A percentile compares a stretch with the other conserved stretches of the same genome.
These are phyloP conservation scores for Penicillium sp. DNA, from an alignment of 2,329 filamentous ascomycete species.

Conservation along the genomic window DNA sequence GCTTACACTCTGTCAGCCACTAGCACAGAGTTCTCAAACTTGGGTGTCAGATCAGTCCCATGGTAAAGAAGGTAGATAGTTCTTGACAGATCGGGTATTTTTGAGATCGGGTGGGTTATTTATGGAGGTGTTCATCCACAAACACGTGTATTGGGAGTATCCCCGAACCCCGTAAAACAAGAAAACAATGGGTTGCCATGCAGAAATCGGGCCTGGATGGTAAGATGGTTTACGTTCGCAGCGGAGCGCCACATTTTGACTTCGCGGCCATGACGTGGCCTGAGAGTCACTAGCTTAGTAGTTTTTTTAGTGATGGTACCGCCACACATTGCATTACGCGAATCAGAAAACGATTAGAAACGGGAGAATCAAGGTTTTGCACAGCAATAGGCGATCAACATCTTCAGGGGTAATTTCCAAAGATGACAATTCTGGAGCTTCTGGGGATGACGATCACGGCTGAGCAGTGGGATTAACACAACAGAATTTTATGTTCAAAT, in stretches of 20 bases:
- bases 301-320: conserved; percentile 5
- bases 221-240: conserved; percentile 1
- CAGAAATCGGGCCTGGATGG: neutral
- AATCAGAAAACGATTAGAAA: neutral
- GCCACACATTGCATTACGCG: neutral
- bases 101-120: neutral
- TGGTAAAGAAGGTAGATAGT: neutral
- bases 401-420: neutral
- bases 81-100: neutral
- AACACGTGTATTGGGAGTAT: neutral
- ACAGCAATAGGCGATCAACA: neutral
- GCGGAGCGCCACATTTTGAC: conserved; percentile 12
- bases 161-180: neutral
- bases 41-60: neutral
- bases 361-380: neutral
- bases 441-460: neutral
- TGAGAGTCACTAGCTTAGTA: conserved; percentile 9
- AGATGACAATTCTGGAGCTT: neutral
- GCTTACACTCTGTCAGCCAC: conserved; percentile 2
- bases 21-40: conserved; percentile 4
- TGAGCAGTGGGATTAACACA: neutral
- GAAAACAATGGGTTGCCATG: neutral
- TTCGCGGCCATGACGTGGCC: conserved; percentile 15
- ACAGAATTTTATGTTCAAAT: neutral
- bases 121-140: neutral